Evolutionary conservation across 1,284 basidiomycete genomes (phyloP).

Genomic region (Moesziomyces aphidis): DNA sequence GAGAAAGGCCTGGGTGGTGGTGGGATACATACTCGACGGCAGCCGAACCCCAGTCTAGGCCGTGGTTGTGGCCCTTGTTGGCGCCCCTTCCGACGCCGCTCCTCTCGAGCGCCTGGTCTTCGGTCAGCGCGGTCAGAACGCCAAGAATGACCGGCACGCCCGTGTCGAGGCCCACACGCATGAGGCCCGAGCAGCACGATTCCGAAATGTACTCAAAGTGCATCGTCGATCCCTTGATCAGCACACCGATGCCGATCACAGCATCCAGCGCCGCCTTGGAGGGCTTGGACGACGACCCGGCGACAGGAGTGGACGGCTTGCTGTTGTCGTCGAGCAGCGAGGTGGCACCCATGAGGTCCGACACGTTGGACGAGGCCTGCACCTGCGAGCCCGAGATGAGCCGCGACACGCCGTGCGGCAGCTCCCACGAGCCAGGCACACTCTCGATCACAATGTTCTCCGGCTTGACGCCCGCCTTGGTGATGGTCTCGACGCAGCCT

Average conservation of each 20-base stretch:
- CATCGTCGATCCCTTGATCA: conserved; percentile 82
- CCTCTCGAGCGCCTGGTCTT: conserved; percentile 92
- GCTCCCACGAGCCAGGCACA: conserved; percentile 78
- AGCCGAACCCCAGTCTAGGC: conserved; percentile 94
- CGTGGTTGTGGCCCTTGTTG: conserved; percentile 88
- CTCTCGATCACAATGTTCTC: conserved; percentile 90
- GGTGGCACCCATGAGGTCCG: conserved; percentile 82
- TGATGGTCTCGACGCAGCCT: conserved; percentile 81
- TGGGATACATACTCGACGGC: conserved; percentile 79
- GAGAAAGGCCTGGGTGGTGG: no score
- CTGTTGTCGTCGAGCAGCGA: conserved; percentile 54
- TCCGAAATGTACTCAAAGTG: conserved; percentile 85
- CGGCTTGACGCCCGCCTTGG: conserved; percentile 85
- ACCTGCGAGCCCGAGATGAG: conserved; percentile 84
- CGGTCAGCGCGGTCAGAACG: conserved; percentile 89
- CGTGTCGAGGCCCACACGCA: conserved; percentile 91
- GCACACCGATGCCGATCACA: conserved; percentile 93
- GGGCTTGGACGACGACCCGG: conserved; percentile 10
- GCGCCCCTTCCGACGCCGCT: conserved; percentile 78
- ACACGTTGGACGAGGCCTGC: conserved; percentile 78
- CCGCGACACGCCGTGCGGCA: conserved; percentile 56
- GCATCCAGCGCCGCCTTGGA: conserved; percentile 75
- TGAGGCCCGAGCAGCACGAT: conserved; percentile 88
- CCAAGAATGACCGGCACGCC: conserved; percentile 97
- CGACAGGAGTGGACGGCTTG: conserved; percentile 20